Evolutionary conservation across 768 basidiomycete species (phyloP), one percentile per base, ranked within the genome.

Genomic region (Lactifluus pinguis): DNA sequence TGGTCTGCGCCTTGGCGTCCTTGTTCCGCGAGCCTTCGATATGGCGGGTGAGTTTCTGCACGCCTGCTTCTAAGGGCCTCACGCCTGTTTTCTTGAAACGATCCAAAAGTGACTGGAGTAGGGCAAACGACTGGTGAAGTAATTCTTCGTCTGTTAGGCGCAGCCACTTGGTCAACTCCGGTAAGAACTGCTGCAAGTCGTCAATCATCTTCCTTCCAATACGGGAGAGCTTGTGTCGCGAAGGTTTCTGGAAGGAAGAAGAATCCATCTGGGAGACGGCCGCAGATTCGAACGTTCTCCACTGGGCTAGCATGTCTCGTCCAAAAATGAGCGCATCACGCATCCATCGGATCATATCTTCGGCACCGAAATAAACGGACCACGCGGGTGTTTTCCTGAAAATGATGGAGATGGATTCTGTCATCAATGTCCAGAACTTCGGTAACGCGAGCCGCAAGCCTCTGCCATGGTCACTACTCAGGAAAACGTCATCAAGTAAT

Each of bases 311-410:
- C 77, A 97, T 80, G 67, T 95, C 89, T 65, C 88, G 76, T 9
- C 87, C 94, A 68, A 97, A 93, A 64, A 98, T 94, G 54, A 98
- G 78, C 3, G 95, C 97, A 70, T 98, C 97, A 57, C 95, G 83
- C 97, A 99, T 98, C 97, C 97, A 99, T 36, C 85, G 81, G 14
- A 89, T 80, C 95, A 99, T 97, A 58, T 85, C 84, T 30, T 85
- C 81, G 66, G 83, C 84, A 56, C 89, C 86, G 71, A 90, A 90
- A 70, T 80, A 87, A 8, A 76, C 71, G 0, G 97, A 82, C 97
- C 97, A 99, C 14, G 76, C 69, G 0, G 86, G 87, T 3, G 94
- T 94, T 55, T 82, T 80, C 69, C 82, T 84, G 76, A 97, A 98
- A 64, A 99, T 92, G 54, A 87, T 78, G 0, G 87, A 80, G 51